Percentiles rank a stretch among this genome's conserved stretches.
Conservation (phyloP, 345 rosid species). For the Aquilaria yunnanensis region DNA sequence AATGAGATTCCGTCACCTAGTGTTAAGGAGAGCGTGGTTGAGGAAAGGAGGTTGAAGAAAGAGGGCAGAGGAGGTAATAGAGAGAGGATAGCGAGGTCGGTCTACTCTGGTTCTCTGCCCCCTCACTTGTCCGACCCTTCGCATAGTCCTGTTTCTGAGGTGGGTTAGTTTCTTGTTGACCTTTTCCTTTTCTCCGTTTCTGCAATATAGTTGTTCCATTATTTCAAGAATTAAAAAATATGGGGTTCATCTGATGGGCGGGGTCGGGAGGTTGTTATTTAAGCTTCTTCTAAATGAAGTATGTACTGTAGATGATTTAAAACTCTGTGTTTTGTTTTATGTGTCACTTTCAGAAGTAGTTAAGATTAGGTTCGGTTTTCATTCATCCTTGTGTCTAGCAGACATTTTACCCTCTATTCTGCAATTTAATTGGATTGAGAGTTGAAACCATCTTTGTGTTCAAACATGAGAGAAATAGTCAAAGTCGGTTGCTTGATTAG, state of each 20-base stretch:
- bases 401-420: no score
- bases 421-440: no score
- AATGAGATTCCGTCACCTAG: conserved; percentile 87
- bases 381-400: no score
- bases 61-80: conserved; percentile 39
- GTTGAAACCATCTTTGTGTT: no score
- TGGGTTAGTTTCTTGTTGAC: conserved; percentile 20
- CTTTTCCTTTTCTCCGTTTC: not conserved
- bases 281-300: no score
- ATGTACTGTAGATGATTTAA: no score
- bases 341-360: no score
- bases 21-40: conserved; percentile 34
- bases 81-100: conserved; percentile 50
- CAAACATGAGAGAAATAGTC: no score
- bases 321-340: no score
- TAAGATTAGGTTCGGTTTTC: no score
- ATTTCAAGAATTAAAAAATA: not conserved
- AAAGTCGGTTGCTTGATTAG: no score
- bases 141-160: conserved; percentile 95
- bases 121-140: conserved; percentile 96
- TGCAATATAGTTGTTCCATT: not conserved
- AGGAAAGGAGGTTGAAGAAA: conserved; percentile 39
- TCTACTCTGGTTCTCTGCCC: conserved; percentile 73
- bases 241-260: not conserved
- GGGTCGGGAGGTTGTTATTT: not conserved